phyloP scores from a whole-genome alignment of 768 basidiomycete species.

The Mycena haematopus region DNA sequence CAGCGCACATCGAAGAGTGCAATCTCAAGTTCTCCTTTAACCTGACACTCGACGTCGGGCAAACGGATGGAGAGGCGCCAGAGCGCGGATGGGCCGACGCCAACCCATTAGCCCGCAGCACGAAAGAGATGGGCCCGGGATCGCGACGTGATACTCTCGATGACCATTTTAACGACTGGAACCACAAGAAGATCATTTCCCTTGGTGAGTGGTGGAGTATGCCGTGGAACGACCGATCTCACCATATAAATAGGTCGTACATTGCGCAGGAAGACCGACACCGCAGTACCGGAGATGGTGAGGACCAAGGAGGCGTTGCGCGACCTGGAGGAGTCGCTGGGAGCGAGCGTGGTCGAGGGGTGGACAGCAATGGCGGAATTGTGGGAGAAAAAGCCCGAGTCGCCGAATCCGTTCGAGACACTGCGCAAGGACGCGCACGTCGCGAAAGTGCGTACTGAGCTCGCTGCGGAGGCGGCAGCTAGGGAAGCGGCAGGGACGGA shows the following conservation, averaged over 20 bases:
- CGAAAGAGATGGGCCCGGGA: conserved; percentile 43
- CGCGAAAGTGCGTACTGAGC: conserved; percentile 27
- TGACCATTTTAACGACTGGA: conserved; percentile 29
- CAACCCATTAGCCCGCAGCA: conserved; percentile 37
- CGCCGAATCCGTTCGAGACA: no score
- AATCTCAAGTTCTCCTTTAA: conserved; percentile 20
- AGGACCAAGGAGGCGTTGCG: background rate
- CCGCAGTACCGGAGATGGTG: background rate
- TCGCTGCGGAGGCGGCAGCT: conserved; percentile 14
- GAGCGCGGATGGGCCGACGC: conserved; percentile 41
- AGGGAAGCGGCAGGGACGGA: conserved; percentile 25
- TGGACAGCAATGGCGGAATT: conserved; percentile 4
- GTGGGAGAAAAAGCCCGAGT: conserved; percentile 1
- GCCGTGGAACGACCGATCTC: no score
- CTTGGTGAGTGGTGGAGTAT: background rate
- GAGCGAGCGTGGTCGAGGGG: background rate
- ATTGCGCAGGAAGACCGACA: background rate
- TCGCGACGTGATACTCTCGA: conserved; percentile 37
- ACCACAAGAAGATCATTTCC: background rate
- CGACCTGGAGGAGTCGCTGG: background rate
- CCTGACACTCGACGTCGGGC: no score
- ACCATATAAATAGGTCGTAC: background rate
- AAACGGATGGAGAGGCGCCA: conserved; percentile 33
- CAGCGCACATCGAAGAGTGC: conserved; percentile 34
- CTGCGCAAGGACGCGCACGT: conserved; percentile 7